Base-by-base conservation (phyloP, 163 green algal species). In the Scenedesmus sp. region DNA sequence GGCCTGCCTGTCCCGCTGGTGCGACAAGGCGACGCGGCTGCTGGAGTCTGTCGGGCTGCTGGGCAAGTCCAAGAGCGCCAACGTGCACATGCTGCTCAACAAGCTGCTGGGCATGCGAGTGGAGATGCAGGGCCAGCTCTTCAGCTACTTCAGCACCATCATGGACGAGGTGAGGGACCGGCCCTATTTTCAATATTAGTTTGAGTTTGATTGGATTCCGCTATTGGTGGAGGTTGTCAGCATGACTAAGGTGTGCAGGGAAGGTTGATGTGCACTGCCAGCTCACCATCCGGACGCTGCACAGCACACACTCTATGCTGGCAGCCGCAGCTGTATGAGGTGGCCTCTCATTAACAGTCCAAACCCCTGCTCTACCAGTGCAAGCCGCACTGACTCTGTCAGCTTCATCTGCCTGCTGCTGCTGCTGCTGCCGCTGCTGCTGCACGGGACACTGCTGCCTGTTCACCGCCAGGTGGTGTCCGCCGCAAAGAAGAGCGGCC, bases 51-150 rank as follows among this genome's bases (percentile, higher is more conserved):
- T 81, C 13, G 83, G 83, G 2, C 83, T 88, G 13, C 22, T 83
- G 78, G 22, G 53, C 51, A 88, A 37, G 24, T 30, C 9, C 30
- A 87, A 81, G n/a, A 13, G 30, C 30, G 37, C 12, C 42, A 59
- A 15, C 26, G 51, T 73, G 33, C 70, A 90, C 73, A 73, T 33
- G 85, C 65, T 90, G 68, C 70, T 90, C 1, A 90, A 90, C 85
- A 72, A 59, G 68, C 68, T 90, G 85, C 70, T 90, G 42, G 85
- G 72, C 33, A 73, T 90, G 85, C 53, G 49, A 2, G 85, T 90
- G 70, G 85, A 80, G n/a, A 72, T 90, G 85, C 85, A 90, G 70
- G 85, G 65, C 3, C 85, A 90, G 85, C 33, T 90, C 9, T 90
- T 90, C 72, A 70, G 42, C 30, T 53, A 84, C 22, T 84, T 49